Conservation (phyloP, 2,329 filamentous ascomycete species). For the Emydomyces testavorans region DNA sequence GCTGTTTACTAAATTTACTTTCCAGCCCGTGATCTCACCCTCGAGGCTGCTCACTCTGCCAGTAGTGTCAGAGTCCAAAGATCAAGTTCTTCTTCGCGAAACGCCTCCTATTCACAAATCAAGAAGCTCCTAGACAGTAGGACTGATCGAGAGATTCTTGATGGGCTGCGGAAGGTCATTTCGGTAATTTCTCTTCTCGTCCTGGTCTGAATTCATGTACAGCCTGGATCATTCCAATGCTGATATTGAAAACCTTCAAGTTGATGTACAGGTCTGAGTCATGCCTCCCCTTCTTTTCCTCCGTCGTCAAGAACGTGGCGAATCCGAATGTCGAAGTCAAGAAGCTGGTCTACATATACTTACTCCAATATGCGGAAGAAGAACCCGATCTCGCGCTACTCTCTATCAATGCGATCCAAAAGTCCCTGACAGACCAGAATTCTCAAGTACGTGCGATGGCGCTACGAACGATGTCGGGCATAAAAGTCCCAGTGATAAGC, state of each 20-base stretch:
- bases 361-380: conserved; percentile 89
- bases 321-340: conserved; percentile 90
- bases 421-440: conserved; percentile 84
- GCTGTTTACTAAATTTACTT: conserved; percentile 1
- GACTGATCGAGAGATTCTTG: conserved; percentile 82
- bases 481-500: conserved; percentile 92
- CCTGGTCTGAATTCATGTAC: no score
- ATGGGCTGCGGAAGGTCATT: conserved; percentile 79
- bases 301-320: conserved; percentile 94
- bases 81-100: conserved; percentile 49
- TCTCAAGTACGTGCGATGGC: conserved; percentile 85
- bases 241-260: conserved; percentile 36
- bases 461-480: conserved; percentile 91
- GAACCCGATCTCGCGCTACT: conserved; percentile 91
- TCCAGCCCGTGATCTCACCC: conserved; percentile 84
- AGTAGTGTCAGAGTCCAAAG: conserved; percentile 43
- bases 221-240: not conserved
- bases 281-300: conserved; percentile 89
- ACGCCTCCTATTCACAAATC: conserved; percentile 68
- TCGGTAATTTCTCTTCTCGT: conserved; percentile 46
- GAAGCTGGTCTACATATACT: conserved; percentile 96
- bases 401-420: conserved; percentile 98
- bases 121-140: conserved; percentile 92
- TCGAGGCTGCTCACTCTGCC: conserved; percentile 89
- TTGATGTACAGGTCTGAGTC: conserved; percentile 92